These are phyloP conservation scores for Malus hybrid DNA, from an alignment of 331 rosid species.

Conservation along the genomic window DNA sequence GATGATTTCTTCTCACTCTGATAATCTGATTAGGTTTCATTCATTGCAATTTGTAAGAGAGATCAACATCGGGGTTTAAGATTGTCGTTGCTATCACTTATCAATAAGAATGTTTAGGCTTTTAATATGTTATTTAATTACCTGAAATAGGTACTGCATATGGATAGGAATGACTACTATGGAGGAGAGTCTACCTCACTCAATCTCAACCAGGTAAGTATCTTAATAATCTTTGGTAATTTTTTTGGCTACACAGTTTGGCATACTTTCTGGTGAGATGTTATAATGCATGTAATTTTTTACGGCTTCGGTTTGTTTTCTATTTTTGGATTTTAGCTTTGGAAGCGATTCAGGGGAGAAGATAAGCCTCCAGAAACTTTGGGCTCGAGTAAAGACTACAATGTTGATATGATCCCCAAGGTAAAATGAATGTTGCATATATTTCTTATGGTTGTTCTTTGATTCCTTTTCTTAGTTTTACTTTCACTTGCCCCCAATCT, in stretches of 20 bases:
- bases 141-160: conserved; percentile 35
- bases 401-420: conserved; percentile 40
- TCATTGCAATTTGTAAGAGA: neutral
- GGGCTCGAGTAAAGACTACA: conserved; percentile 27
- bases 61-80: no score
- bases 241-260: neutral
- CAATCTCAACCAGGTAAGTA: conserved; percentile 36
- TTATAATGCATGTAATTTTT: neutral
- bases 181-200: conserved; percentile 51
- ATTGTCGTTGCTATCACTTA: neutral
- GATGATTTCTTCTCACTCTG: neutral
- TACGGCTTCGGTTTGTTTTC: neutral
- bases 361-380: conserved; percentile 20
- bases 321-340: conserved; percentile 13
- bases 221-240: neutral
- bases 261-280: neutral
- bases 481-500: neutral
- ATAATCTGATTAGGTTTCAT: neutral
- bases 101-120: neutral
- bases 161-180: conserved; percentile 49
- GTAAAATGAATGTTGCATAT: neutral
- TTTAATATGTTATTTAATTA: neutral
- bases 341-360: conserved; percentile 27
- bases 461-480: neutral
- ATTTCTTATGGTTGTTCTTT: neutral